phyloP scores from a whole-genome alignment of 192 early-diverging fungal species.

The Coemansia interrupta region DNA sequence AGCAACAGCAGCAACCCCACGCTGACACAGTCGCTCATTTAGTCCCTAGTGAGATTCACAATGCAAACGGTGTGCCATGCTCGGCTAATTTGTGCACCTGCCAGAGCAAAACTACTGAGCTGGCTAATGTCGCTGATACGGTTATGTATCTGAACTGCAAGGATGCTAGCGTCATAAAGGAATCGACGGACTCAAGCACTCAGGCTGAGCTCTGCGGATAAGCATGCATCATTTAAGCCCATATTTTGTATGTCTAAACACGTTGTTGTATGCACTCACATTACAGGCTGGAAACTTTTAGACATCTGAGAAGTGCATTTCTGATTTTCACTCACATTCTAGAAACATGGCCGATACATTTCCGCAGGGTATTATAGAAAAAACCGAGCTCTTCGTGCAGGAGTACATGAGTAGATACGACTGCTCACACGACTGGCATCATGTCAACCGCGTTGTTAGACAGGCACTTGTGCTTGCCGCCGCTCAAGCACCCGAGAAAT shows the following conservation, averaged over 20 bases:
- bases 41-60: no score
- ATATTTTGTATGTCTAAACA: not conserved
- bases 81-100: conserved; percentile 16
- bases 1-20: conserved; percentile 2
- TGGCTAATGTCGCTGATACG: conserved; percentile 20
- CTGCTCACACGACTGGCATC: conserved; percentile 67
- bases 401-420: conserved; percentile 64
- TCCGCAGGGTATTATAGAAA: conserved; percentile 12
- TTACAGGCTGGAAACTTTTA: not conserved
- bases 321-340: not conserved
- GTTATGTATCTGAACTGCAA: conserved; percentile 36
- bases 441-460: conserved; percentile 64
- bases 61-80: not conserved
- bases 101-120: conserved; percentile 17
- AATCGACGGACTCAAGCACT: conserved; percentile 22
- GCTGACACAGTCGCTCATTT: no score
- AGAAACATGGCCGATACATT: not conserved
- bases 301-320: not conserved
- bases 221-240: not conserved
- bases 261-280: not conserved
- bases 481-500: conserved; percentile 21
- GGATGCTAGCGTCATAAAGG: conserved; percentile 13
- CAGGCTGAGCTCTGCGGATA: conserved; percentile 16
- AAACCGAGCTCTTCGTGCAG: conserved; percentile 56
- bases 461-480: conserved; percentile 50